Percentiles rank a stretch among this genome's conserved stretches.
Evolutionary conservation across 495 filamentous ascomycete species (phyloP).

Genomic region (Melanomma pulvis-pyrius): DNA sequence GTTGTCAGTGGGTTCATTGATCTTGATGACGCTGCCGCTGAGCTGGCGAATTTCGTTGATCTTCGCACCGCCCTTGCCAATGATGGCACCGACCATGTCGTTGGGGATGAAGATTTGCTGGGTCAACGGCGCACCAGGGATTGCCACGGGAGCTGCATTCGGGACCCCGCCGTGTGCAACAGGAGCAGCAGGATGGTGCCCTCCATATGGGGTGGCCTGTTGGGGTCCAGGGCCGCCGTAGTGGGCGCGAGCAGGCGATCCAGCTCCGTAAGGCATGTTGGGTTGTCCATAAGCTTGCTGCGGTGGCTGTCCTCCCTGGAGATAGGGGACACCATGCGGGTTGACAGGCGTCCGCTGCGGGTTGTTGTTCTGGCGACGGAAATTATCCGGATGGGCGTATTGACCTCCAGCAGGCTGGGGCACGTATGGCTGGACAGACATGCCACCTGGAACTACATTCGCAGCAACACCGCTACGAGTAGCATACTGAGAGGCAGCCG

Average conservation of each 20-base stretch:
- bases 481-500: conserved; percentile 94
- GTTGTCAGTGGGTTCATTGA: conserved; percentile 98
- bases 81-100: conserved; percentile 99
- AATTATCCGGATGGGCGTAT: conserved; percentile 88
- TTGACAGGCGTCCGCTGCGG: conserved; percentile 60
- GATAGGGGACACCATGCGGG: conserved; percentile 58
- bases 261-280: conserved; percentile 71
- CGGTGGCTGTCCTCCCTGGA: conserved; percentile 67
- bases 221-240: conserved; percentile 79
- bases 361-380: conserved; percentile 66
- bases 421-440: conserved; percentile 95
- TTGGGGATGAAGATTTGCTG: conserved; percentile 99
- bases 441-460: conserved; percentile 89
- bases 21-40: conserved; percentile 98
- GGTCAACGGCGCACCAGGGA: conserved; percentile 68
- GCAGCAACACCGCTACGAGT: conserved; percentile 92
- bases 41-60: conserved; percentile 98
- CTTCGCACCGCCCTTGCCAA: conserved; percentile 97
- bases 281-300: conserved; percentile 53
- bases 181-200: conserved; percentile 55
- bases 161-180: conserved; percentile 56
- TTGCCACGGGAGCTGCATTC: conserved; percentile 66
- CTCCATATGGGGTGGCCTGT: conserved; percentile 67
- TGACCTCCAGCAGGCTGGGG: conserved; percentile 90
- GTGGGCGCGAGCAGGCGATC: conserved; percentile 60